Conservation (phyloP, 805 yeast genomes). For the Starmerella stellata region DNA sequence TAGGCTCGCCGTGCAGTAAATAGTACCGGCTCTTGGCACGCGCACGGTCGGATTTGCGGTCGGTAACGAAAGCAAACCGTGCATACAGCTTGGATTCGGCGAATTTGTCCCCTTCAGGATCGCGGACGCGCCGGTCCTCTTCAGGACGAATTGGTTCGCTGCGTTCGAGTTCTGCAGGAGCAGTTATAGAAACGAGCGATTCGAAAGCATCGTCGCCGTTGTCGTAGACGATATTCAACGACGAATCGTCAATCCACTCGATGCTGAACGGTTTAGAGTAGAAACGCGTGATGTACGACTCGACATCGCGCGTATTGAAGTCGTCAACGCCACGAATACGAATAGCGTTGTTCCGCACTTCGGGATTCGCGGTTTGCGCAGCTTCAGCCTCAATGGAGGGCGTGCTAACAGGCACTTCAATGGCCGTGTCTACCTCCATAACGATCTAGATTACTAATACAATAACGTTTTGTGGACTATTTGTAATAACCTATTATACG, state of each 20-base stretch:
- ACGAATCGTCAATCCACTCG: slow-evolving; percentile 52
- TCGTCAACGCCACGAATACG: slow-evolving; percentile 45
- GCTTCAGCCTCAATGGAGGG: no score
- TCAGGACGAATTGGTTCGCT: slow-evolving; percentile 13
- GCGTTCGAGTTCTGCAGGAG: slow-evolving; percentile 18
- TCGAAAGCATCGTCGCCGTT: slow-evolving; percentile 25
- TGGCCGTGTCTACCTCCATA: no score
- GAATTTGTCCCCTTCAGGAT: slow-evolving; percentile 24
- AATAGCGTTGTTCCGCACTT: slow-evolving; percentile 31
- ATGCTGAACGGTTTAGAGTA: slow-evolving; percentile 24
- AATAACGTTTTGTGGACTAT: no score
- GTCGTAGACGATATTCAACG: slow-evolving; percentile 38
- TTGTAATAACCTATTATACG: no score
- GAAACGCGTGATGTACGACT: slow-evolving; percentile 34
- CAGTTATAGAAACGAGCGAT: slow-evolving; percentile 26
- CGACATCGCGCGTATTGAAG: slow-evolving; percentile 41
- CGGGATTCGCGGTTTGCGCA: slow-evolving; percentile 27
- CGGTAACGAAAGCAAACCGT: slow-evolving; percentile 37
- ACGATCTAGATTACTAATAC: no score
- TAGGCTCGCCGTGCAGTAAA: slow-evolving; percentile 55
- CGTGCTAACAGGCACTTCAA: no score
- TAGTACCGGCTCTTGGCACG: slow-evolving; percentile 44
- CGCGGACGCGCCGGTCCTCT: slow-evolving; percentile 20
- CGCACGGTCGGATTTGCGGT: slow-evolving; percentile 41
- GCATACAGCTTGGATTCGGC: slow-evolving; percentile 25